These are phyloP conservation scores for Huiozyma naganishii DNA, from an alignment of 805 yeast species.

Conservation along the genomic window DNA sequence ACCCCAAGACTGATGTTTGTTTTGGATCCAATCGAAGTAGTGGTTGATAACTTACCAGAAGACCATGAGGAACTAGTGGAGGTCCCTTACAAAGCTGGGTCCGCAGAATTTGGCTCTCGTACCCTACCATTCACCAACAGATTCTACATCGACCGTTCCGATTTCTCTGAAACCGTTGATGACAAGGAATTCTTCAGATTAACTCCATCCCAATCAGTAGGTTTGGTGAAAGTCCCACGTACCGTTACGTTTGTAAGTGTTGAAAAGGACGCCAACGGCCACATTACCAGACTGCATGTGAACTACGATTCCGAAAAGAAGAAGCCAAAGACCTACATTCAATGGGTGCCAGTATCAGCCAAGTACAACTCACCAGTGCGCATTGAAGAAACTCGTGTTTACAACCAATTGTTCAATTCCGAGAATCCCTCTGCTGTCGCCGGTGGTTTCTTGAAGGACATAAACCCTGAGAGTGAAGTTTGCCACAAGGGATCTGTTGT, in stretches of 20 bases:
- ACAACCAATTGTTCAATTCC: slow-evolving; percentile 77
- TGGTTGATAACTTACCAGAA: slow-evolving; percentile 70
- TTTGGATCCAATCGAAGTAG: slow-evolving; percentile 74
- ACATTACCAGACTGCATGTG: slow-evolving; percentile 60
- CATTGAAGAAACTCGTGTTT: slow-evolving; percentile 70
- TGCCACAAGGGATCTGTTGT: slow-evolving; percentile 55
- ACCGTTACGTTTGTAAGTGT: slow-evolving; percentile 62
- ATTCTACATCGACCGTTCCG: slow-evolving; percentile 79
- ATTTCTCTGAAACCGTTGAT: slow-evolving; percentile 56
- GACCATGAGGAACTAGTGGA: slow-evolving; percentile 59
- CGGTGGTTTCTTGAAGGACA: slow-evolving; percentile 77
- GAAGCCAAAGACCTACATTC: slow-evolving; percentile 93
- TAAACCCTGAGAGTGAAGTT: slow-evolving; percentile 70
- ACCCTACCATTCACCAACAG: slow-evolving; percentile 64
- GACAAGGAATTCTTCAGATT: slow-evolving; percentile 77
- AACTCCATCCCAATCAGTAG: slow-evolving; percentile 91
- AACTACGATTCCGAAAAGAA: slow-evolving; percentile 63
- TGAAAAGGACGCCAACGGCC: slow-evolving; percentile 47
- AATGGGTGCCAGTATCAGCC: slow-evolving; percentile 79
- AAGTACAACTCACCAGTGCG: slow-evolving; percentile 52
- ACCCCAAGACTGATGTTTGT: slow-evolving; percentile 94
- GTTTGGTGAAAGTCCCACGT: slow-evolving; percentile 82
- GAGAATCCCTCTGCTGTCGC: slow-evolving; percentile 88
- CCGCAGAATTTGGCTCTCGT: slow-evolving; percentile 64
- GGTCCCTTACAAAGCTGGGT: slow-evolving; percentile 87